Evolutionary conservation across 2,329 filamentous ascomycete species (phyloP), one percentile per base, ranked within the genome.

Genomic region (Diaporthe australafricana): DNA sequence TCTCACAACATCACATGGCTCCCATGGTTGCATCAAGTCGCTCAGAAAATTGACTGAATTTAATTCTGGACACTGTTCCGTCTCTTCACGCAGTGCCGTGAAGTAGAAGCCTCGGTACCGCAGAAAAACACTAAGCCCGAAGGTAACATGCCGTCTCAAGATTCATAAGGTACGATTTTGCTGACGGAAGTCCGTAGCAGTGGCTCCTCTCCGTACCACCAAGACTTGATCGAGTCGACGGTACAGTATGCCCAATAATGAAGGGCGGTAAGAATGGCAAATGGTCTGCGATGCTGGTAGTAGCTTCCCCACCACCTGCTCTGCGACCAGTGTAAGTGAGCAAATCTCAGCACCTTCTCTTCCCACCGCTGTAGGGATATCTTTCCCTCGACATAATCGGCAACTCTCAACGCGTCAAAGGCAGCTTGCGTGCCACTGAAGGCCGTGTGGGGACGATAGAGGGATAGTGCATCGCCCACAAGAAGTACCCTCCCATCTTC

Each of bases 391-490:
- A 35, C 6, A 5, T 32, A n/a, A 3, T 55, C 32, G 27, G 35
- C 52, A 12, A 32, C 20, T 7, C 20, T 14, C 1, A 11, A 5
- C 7, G 47, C 27, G 53, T 66, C 27, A 53, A 25, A 53, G 1
- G 45, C 47, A 17, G 79, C 79, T 72, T 86, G 84, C 12, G 79
- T 81, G 1, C 83, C 85, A 30, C 83, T 84, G 2, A 81, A 80
- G 8, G 83, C 84, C 1, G 83, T 82, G 74, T 86, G 84, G 3
- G 84, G 84, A 3, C 84, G 75, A 66, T 86, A 84, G 0, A 81
- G 81, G 0, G 84, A 82, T 1, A 85, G 72, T 1, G 84, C 82
- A 74, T 86, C 84, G 20, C 84, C 84, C 2, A 84, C 77, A 1
- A 86, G 73, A 16, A 86, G 73, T 0, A 85, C 77, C 70, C 80